Base-by-base conservation (phyloP, 805 yeast species). In the Nakazawaea sp. region DNA sequence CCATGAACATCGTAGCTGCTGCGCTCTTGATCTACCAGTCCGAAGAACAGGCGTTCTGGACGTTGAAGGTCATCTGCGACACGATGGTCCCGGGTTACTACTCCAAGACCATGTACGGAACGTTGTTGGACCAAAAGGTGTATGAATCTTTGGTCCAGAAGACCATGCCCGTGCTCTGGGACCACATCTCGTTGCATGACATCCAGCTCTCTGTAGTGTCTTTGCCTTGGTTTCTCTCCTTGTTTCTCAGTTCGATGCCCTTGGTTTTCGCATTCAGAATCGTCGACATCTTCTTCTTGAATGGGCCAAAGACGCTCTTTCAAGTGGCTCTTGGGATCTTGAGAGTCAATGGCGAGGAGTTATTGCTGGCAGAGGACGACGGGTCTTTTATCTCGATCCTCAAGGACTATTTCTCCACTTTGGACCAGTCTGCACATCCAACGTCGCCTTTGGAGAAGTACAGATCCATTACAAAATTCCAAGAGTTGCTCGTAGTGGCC, bases 21-120 rank as follows among this genome's bases (percentile, higher is more conserved):
- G 89, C 86, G 0, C 56, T 84, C 36, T 60, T 84, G 42, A 82
- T 82, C 27, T 83, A 78, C 55, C 88, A 86, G 82, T 82, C 94
- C 7, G 99, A 92, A 57, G 98, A 90, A 46, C 97, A 92, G 58
- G 97, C 96, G 0, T 92, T 87, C 53, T 92, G 97, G 97, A 76
- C 90, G 41, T 67, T 92, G 40, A 75, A 78, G 38, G 73, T 75
- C 13, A 59, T 92, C 3, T 88, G 97, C 61, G 95, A 88, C 42
- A 72, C 77, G 27, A 73, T 84, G 42, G 83, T 88, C 3, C 97
- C 97, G 0, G 98, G 98, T 0, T 92, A 92, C 58, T 92, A 92
- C 53, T 89, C 97, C 3, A 86, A 78, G 50, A 90, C 97, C 1
- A 92, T 92, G 98, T 90, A 90, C 52, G 99, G 99, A 18, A 92